Evolutionary conservation across 345 rosid genomes (phyloP).

Genomic region (Stellera chamaejasme): DNA sequence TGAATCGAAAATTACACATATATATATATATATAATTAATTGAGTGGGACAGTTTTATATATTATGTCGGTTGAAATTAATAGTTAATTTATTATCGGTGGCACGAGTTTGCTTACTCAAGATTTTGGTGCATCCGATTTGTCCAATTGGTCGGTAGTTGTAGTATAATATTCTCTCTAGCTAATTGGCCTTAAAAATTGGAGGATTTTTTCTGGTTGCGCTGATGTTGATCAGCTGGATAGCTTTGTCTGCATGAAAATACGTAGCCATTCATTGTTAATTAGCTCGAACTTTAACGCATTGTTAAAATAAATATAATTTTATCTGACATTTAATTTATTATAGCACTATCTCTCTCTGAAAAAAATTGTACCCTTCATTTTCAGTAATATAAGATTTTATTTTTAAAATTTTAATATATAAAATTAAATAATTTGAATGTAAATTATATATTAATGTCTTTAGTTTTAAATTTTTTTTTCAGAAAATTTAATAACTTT

Average conservation of each 20-base stretch:
- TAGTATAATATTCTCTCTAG: neutral
- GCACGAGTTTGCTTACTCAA: constrained; percentile 19
- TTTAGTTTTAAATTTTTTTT: neutral
- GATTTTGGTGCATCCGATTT: constrained; percentile 6
- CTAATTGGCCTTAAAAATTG: neutral
- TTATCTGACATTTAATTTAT: neutral
- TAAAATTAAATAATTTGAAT: too few relatives aligned
- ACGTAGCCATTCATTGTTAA: neutral
- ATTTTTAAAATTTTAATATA: neutral
- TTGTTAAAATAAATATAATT: neutral
- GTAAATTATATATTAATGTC: too few relatives aligned
- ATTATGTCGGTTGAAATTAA: too few relatives aligned
- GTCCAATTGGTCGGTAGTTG: neutral
- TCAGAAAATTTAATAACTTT: too few relatives aligned
- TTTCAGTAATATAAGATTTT: too few relatives aligned
- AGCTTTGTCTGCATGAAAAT: constrained; percentile 20
- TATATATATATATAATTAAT: too few relatives aligned
- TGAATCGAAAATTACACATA: too few relatives aligned
- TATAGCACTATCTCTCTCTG: neutral
- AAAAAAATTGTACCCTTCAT: too few relatives aligned
- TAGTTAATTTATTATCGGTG: constrained; percentile 3
- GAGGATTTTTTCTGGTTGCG: constrained; percentile 7
- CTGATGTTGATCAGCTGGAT: neutral
- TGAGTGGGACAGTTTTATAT: too few relatives aligned
- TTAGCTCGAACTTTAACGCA: neutral